A percentile compares a stretch with the other conserved stretches of the same genome.
These are phyloP conservation scores for Brassica nigra DNA, from an alignment of 345 rosid genomes.

Conservation along the genomic window DNA sequence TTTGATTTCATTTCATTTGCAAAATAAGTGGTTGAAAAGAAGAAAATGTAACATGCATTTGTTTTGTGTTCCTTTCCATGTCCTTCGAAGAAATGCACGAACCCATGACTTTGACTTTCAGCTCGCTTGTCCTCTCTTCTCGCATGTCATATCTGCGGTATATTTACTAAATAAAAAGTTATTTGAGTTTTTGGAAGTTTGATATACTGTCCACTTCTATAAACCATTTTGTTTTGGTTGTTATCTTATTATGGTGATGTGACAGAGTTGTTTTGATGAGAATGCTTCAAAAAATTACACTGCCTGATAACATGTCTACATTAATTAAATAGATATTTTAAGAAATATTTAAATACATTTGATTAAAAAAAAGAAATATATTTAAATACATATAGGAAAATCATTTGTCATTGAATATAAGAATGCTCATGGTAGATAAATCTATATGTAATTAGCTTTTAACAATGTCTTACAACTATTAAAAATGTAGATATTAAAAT, in stretches of 20 bases:
- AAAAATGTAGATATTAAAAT: neutral
- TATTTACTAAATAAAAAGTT: neutral
- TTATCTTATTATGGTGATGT: neutral
- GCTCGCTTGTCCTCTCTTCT: constrained; percentile 29
- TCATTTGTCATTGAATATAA: neutral
- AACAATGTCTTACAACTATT: neutral
- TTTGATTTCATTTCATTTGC: constrained; percentile 13
- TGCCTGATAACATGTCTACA: neutral
- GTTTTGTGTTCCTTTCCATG: constrained; percentile 19
- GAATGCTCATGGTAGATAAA: neutral
- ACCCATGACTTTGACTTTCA: constrained; percentile 42
- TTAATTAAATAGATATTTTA: neutral
- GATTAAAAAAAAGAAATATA: neutral
- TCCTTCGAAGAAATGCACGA: constrained; percentile 30
- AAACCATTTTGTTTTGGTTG: neutral
- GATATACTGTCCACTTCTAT: constrained; percentile 21
- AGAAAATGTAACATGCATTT: constrained; percentile 6
- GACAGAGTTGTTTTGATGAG: neutral
- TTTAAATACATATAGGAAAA: neutral
- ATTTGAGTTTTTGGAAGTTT: neutral
- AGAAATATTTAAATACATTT: neutral
- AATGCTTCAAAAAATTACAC: neutral
- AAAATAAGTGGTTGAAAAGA: constrained; percentile 10
- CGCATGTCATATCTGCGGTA: constrained; percentile 15
- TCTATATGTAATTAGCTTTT: neutral